phyloP scores from a whole-genome alignment of 495 filamentous ascomycete genomes.

The Podospora anserina region DNA sequence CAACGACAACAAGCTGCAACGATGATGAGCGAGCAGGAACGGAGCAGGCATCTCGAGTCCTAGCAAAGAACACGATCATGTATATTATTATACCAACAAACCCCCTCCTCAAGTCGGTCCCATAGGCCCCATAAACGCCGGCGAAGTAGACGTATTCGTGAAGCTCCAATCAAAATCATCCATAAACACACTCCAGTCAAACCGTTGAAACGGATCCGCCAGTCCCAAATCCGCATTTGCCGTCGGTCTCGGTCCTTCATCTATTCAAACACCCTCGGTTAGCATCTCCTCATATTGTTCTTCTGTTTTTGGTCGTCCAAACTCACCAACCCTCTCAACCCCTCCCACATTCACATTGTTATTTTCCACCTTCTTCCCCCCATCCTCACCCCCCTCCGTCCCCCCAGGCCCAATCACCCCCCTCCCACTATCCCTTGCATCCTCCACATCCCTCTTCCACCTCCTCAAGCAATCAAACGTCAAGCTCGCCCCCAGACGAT shows the following conservation, averaged over 20 bases:
- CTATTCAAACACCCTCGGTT: not conserved
- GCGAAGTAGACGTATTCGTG: constrained; percentile 20
- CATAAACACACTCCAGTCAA: constrained; percentile 46
- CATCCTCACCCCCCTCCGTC: not conserved
- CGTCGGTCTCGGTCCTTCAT: constrained; percentile 17
- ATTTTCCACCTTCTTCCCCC: not conserved
- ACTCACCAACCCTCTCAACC: not conserved
- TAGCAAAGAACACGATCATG: too few species aligned
- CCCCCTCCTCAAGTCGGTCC: not conserved
- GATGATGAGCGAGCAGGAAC: too few species aligned
- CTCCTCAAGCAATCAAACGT: constrained; percentile 40
- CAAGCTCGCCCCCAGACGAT: constrained; percentile 39
- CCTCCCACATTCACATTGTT: not conserved
- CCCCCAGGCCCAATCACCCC: not conserved
- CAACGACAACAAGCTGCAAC: too few species aligned
- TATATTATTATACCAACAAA: too few species aligned
- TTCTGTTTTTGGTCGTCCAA: not conserved
- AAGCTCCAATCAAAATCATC: constrained; percentile 48
- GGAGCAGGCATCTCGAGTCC: too few species aligned
- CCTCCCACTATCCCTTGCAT: constrained; percentile 21
- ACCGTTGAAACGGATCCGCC: constrained; percentile 34
- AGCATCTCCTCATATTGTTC: not conserved
- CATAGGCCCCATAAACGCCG: not conserved
- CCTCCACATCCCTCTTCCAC: constrained; percentile 40
- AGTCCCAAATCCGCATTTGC: constrained; percentile 25